These are phyloP conservation scores for Centrapalus pauciflorus DNA, from an alignment of 129 eudicot genomes.

Conservation along the genomic window DNA sequence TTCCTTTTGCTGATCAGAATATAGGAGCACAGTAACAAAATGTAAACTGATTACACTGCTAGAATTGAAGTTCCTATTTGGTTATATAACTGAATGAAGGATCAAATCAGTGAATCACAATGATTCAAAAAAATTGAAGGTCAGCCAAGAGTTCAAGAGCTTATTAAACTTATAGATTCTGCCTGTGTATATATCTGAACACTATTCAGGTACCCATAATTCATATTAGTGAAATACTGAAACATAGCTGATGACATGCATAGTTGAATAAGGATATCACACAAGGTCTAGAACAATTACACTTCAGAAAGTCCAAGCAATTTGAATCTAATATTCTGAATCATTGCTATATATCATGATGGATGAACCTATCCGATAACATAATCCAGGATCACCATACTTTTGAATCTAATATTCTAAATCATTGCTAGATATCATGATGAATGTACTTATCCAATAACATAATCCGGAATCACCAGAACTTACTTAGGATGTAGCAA, in stretches of 20 bases:
- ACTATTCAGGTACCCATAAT: constrained; percentile 10
- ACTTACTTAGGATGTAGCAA: constrained; percentile 5
- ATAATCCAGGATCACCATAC: constrained; percentile 9
- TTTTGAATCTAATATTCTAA: no score
- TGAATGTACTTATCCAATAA: background rate
- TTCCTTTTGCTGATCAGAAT: constrained; percentile 4
- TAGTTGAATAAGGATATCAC: background rate
- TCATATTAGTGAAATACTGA: constrained; percentile 14
- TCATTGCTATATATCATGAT: background rate
- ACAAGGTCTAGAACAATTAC: constrained; percentile 1
- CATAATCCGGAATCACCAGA: constrained; percentile 11
- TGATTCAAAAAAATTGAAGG: background rate
- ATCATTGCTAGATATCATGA: background rate
- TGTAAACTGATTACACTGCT: background rate
- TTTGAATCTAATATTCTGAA: background rate
- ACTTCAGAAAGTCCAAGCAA: background rate
- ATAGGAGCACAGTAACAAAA: background rate
- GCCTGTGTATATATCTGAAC: constrained; percentile 6
- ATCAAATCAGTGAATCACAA: background rate
- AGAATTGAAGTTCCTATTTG: background rate
- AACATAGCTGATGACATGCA: background rate
- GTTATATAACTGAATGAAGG: background rate
- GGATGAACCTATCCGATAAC: background rate
- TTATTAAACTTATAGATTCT: background rate
- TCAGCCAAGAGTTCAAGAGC: constrained; percentile 11